Evolutionary conservation across 2,329 filamentous ascomycete species (phyloP).

Genomic region (Cytospora schulzeri): DNA sequence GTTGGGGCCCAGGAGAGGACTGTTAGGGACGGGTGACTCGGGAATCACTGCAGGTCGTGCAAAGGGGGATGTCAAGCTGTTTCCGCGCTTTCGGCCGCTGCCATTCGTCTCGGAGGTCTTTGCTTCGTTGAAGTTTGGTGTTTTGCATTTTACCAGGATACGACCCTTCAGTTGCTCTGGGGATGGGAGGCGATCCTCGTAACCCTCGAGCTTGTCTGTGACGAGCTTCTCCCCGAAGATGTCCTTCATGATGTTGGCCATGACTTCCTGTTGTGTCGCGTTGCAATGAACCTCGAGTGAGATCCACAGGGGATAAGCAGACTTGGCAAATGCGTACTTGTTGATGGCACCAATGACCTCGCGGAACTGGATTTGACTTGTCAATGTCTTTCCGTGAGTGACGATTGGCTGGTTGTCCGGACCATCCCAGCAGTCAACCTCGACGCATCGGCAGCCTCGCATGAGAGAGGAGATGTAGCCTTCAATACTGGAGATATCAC

Average conservation of each 20-base stretch:
- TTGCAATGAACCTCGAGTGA: conserved; percentile 96
- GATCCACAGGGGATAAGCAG: conserved; percentile 87
- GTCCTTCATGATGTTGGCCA: conserved; percentile 87
- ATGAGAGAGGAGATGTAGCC: conserved; percentile 89
- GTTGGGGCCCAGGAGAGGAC: conserved; percentile 54
- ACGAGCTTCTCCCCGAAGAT: conserved; percentile 82
- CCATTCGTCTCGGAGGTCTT: conserved; percentile 39
- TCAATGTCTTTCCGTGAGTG: conserved; percentile 87
- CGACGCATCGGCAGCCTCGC: conserved; percentile 89
- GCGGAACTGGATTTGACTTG: conserved; percentile 82
- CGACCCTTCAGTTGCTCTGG: conserved; percentile 82
- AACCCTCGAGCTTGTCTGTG: conserved; percentile 70
- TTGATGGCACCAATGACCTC: conserved; percentile 93
- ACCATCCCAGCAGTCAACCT: conserved; percentile 98
- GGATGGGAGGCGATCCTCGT: conserved; percentile 72
- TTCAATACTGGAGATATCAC: conserved; percentile 88
- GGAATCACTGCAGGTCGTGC: conserved; percentile 65
- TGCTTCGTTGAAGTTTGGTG: conserved; percentile 60
- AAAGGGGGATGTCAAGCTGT: conserved; percentile 79
- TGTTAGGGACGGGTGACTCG: conserved; percentile 55
- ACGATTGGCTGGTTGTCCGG: conserved; percentile 84
- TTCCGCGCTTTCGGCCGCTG: conserved; percentile 56
- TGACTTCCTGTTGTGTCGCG: conserved; percentile 76
- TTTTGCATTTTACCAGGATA: conserved; percentile 94
- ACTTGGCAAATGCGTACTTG: conserved; percentile 88